Percentiles rank a stretch among this genome's conserved stretches.
Conservation (phyloP, 2,329 filamentous ascomycete genomes). For the Diplodia seriata region DNA sequence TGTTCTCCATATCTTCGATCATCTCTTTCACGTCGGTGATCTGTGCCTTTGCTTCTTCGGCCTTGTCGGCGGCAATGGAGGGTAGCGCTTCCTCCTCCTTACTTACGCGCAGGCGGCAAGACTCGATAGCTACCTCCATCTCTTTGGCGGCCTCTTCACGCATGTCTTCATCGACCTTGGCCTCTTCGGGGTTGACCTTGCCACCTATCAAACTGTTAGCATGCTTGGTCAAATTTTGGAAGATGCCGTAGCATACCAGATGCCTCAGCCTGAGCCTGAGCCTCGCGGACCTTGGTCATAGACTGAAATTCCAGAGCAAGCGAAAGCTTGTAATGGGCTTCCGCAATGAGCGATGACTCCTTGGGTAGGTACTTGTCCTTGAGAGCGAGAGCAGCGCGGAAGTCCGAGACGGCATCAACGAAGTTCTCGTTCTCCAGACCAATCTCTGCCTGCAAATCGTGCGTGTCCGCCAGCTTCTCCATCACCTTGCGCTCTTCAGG, state of each 20-base stretch:
- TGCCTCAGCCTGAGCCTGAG: constrained; percentile 50
- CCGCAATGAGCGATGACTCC: constrained; percentile 85
- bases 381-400: constrained; percentile 76
- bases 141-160: constrained; percentile 74
- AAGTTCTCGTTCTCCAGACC: constrained; percentile 97
- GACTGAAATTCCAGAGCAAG: constrained; percentile 94
- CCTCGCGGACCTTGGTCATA: constrained; percentile 67
- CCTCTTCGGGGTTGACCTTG: constrained; percentile 49
- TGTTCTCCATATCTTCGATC: constrained; percentile 77
- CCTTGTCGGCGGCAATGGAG: constrained; percentile 61
- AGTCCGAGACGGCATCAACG: constrained; percentile 82
- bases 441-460: constrained; percentile 93
- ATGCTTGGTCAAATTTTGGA: not conserved
- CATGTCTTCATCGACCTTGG: constrained; percentile 69
- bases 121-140: constrained; percentile 76
- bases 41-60: constrained; percentile 69
- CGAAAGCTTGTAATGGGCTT: constrained; percentile 96
- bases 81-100: constrained; percentile 72
- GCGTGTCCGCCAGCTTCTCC: constrained; percentile 88
- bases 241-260: not conserved
- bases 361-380: constrained; percentile 80
- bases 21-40: constrained; percentile 80
- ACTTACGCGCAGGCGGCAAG: constrained; percentile 73
- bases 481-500: constrained; percentile 67
- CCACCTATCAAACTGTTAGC: constrained; percentile 49